Evolutionary conservation across 768 basidiomycete genomes (phyloP).

Genomic region (Wakefieldia striispora): DNA sequence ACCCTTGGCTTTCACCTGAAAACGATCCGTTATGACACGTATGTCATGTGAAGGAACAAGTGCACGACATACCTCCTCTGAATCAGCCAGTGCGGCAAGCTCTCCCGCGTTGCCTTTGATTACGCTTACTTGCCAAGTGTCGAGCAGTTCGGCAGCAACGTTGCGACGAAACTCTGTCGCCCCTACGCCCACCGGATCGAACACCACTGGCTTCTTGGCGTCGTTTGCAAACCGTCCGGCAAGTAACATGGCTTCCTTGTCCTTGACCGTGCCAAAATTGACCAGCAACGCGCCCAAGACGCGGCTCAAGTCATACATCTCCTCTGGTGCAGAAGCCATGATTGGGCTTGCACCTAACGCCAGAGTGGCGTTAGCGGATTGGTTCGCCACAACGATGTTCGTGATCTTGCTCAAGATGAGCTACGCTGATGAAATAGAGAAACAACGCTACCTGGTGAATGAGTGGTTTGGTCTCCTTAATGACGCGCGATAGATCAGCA

Average conservation of each 20-base stretch:
- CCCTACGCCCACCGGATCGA: constrained; percentile 92
- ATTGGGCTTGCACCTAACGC: constrained; percentile 89
- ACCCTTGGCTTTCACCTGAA: constrained; percentile 69
- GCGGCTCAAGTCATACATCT: constrained; percentile 75
- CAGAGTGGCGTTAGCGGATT: constrained; percentile 87
- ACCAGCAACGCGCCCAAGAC: constrained; percentile 70
- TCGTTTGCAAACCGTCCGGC: constrained; percentile 72
- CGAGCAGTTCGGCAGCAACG: constrained; percentile 57
- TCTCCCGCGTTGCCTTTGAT: constrained; percentile 96
- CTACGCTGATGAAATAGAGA: not conserved
- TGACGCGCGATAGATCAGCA: constrained; percentile 45
- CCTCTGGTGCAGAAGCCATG: constrained; percentile 83
- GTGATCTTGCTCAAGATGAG: constrained; percentile 62
- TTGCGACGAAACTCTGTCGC: constrained; percentile 71
- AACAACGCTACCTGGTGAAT: constrained; percentile 67
- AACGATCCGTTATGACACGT: not conserved
- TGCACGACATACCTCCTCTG: constrained; percentile 54
- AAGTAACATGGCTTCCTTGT: constrained; percentile 69
- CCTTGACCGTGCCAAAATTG: constrained; percentile 82
- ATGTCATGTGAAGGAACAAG: not conserved
- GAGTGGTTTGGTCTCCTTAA: constrained; percentile 60
- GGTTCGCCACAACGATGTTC: constrained; percentile 83
- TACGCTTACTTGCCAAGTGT: constrained; percentile 80
- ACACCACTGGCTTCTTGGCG: constrained; percentile 71
- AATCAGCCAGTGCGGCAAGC: constrained; percentile 75